Conservation (phyloP, 129 eudicot genomes). For the Ambrosia trifida region DNA sequence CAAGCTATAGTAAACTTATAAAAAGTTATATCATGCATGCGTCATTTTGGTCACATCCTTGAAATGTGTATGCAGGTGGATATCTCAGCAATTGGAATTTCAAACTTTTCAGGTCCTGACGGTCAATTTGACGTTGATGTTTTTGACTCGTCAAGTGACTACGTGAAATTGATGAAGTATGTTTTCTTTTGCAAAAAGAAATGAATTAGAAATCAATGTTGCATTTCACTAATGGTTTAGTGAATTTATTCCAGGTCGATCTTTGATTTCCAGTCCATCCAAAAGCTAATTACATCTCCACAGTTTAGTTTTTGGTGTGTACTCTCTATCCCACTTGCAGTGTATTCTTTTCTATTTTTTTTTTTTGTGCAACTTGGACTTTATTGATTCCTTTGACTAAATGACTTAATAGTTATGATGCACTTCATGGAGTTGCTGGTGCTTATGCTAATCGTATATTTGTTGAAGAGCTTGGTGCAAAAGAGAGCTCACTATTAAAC, state of each 20-base stretch:
- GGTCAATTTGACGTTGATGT: slow-evolving; percentile 95
- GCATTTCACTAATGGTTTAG: slow-evolving; percentile 21
- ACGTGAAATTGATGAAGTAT: slow-evolving; percentile 94
- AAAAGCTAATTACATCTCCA: slow-evolving; percentile 75
- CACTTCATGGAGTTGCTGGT: slow-evolving; percentile 93
- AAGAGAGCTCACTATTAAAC: slow-evolving; percentile 78
- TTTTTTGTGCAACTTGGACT: not conserved
- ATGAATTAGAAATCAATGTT: slow-evolving; percentile 7
- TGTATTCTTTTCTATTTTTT: not conserved
- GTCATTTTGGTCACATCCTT: slow-evolving; percentile 10
- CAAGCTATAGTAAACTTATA: slow-evolving; percentile 5
- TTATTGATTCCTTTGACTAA: slow-evolving; percentile 7
- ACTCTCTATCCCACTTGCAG: not conserved
- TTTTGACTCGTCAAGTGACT: slow-evolving; percentile 83
- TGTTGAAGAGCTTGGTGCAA: slow-evolving; percentile 95
- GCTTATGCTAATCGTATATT: slow-evolving; percentile 90
- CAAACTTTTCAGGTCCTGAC: slow-evolving; percentile 81
- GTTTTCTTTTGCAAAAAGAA: slow-evolving; percentile 18
- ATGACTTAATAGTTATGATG: slow-evolving; percentile 65
- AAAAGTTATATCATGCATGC: not conserved
- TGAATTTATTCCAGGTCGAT: slow-evolving; percentile 55
- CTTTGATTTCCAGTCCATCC: slow-evolving; percentile 76
- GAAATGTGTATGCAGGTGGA: slow-evolving; percentile 61
- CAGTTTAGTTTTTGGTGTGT: slow-evolving; percentile 81
- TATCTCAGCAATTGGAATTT: slow-evolving; percentile 63